Percentiles rank a stretch among this genome's conserved stretches.
These are phyloP conservation scores for Gossypioides kirkii DNA, from an alignment of 345 rosid species.

Conservation along the genomic window DNA sequence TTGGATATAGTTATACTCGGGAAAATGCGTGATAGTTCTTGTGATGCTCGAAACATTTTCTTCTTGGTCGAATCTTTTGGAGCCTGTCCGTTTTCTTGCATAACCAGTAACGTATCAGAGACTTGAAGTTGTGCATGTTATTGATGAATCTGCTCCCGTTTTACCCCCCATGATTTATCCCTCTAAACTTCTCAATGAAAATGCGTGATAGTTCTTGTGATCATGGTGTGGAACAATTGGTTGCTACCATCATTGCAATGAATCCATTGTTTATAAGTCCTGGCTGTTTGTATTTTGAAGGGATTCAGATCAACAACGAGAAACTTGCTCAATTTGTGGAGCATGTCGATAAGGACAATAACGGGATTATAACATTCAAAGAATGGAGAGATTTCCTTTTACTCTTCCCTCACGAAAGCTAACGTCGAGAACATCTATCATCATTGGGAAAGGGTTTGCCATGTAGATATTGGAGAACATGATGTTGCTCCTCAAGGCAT, in stretches of 20 bases:
- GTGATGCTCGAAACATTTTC: neutral
- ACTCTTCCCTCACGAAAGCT: constrained; percentile 92
- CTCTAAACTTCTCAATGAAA: neutral
- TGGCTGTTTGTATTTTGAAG: constrained; percentile 45
- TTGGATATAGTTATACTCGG: no score
- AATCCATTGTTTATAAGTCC: constrained; percentile 33
- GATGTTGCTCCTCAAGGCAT: constrained; percentile 92
- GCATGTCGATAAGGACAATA: constrained; percentile 94
- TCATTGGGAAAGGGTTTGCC: constrained; percentile 92
- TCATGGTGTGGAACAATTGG: neutral
- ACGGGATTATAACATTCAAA: constrained; percentile 89
- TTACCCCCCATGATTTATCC: neutral
- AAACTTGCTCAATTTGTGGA: constrained; percentile 87
- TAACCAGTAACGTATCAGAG: neutral
- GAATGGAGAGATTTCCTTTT: constrained; percentile 99
- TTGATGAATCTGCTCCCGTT: neutral
- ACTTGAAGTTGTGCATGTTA: neutral
- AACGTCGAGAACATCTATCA: constrained; percentile 88
- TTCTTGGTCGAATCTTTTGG: neutral
- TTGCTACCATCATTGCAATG: neutral
- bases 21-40: no score
- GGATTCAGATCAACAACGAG: constrained; percentile 82
- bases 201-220: neutral
- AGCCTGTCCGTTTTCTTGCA: neutral
- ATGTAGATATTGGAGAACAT: constrained; percentile 92